These are phyloP conservation scores for Cylindrotheca fusiformis DNA, from an alignment of 108 stramenopile genomes.

Conservation along the genomic window DNA sequence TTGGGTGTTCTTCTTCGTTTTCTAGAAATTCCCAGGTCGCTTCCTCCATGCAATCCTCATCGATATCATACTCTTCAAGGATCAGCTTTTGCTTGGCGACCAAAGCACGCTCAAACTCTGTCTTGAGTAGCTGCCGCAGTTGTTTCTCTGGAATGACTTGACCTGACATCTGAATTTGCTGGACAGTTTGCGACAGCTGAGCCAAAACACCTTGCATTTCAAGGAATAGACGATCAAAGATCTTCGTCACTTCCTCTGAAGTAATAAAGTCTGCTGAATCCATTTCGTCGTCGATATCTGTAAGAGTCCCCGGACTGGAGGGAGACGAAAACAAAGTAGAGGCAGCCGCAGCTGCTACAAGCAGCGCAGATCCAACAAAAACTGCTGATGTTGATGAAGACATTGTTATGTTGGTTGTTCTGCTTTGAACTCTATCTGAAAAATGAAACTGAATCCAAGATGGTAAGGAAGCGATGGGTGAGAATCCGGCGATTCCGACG, in stretches of 20 bases:
- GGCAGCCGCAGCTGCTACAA: constrained; percentile 21
- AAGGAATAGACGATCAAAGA: constrained; percentile 83
- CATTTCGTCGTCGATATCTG: constrained; percentile 52
- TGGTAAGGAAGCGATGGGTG: no score
- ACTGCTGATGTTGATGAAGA: constrained; percentile 18
- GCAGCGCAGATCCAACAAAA: constrained; percentile 12
- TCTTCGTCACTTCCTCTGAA: constrained; percentile 64
- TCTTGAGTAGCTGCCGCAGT: constrained; percentile 60
- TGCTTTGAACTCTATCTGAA: no score
- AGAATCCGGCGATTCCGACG: no score
- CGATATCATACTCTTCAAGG: constrained; percentile 78
- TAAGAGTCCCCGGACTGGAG: constrained; percentile 14
- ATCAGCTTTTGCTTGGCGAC: constrained; percentile 50
- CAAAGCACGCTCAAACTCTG: constrained; percentile 79
- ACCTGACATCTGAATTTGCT: constrained; percentile 84
- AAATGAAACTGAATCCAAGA: no score
- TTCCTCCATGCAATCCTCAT: constrained; percentile 87
- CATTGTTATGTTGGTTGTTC: background rate
- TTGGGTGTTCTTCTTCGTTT: constrained; percentile 57
- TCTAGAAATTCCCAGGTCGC: constrained; percentile 86
- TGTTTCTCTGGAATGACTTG: constrained; percentile 82
- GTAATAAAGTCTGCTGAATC: constrained; percentile 64
- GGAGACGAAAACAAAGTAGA: constrained; percentile 6
- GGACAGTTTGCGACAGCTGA: constrained; percentile 79
- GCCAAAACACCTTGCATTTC: constrained; percentile 81